Base-by-base conservation (phyloP, 257 asterid species). In the Solanum habrochaites region DNA sequence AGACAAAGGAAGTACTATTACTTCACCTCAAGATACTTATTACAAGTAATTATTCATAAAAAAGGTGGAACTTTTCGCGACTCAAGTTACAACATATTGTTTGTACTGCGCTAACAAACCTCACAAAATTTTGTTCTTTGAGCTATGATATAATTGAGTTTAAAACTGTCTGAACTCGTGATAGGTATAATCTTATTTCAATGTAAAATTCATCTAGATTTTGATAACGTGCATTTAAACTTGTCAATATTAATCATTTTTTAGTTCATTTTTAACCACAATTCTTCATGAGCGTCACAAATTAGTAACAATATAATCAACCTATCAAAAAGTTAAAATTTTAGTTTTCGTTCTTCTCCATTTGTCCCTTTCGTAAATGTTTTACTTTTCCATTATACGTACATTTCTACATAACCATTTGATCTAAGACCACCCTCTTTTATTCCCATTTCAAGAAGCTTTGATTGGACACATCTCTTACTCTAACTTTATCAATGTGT, bases 331-430 rank as follows among this genome's bases (percentile, higher is more conserved):
- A 43, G 64, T 56, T 56, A 18, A 70, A 15, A 7, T 6, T 6
- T 31, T 4, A 31, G 45, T 39, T 32, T 27, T 56, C 8, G n/a
- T 56, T 13, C 10, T 71, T 47, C 31, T 80, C 35, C 49, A 67
- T 85, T 16, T 74, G 52, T 18, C 58, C 47, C 64, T 71, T 27
- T 78, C 31, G 27, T 47, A 8, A 27, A 23, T 78, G 66, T 80
- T 58, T 89, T n/a, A 25, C 72, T 88, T 82, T 85, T 82, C 75
- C 89, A 88, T 89, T 35, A 88, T 86, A 92, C 89, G 94, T 86
- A 90, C 92, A 95, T 90, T 92, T 93, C 93, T 91, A 87, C 86
- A 88, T 88, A 88, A 92, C 91, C 92, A 91, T 92, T 95, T 90
- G 90, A 89, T 47, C 94, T 89, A 89, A 82, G 93, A 25, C 40